Evolutionary conservation across 1,139 yeast species (phyloP), one percentile per base, ranked within the genome.

Genomic region (Yarrowia galli): DNA sequence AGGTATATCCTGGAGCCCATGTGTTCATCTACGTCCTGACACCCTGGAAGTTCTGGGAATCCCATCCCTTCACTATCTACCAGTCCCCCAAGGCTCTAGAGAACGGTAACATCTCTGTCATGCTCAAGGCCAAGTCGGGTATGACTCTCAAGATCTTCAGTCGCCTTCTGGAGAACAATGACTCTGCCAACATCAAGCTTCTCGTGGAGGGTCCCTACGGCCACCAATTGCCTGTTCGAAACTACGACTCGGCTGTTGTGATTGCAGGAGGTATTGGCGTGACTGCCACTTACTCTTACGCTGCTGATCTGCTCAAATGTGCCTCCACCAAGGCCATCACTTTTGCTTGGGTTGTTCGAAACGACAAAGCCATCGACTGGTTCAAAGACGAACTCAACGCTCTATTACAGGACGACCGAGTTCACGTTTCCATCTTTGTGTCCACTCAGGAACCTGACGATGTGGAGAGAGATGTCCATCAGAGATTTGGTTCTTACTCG

Each of bases 251-350:
- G 48, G 75, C 81, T 6, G 75, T 87, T n/a, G 78, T 87, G 65
- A 71, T 88, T 68, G 85, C 86, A 3, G 88, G 90, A 71, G 91
- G 92, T 68, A 87, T 87, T 71, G 95, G 95, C 74, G 80, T 89
- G 68, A 88, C 93, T 0, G 86, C 87, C 2, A 71, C 71, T n/a
- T 72, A 75, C 75, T 70, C 77, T 4, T 71, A 74, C 48, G 75
- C 75, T 13, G 65, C 70, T 7, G 69, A 68, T 20, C 54, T 73
- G 42, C 61, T 56, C 28, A 20, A 38, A 5, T 38, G 49, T 20
- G n/a, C 54, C 1, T 22, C 23, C 46, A 15, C 63, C 69, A 48
- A 43, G 68, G 36, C 13, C 68, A 65, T 58, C 25, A 56, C 38
- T 32, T 56, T 65, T 46, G 63, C 54, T 25, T 65, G 68, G 68